Evolutionary conservation across 2,329 filamentous ascomycete species (phyloP).

Genomic region (Diaporthe vaccinii): DNA sequence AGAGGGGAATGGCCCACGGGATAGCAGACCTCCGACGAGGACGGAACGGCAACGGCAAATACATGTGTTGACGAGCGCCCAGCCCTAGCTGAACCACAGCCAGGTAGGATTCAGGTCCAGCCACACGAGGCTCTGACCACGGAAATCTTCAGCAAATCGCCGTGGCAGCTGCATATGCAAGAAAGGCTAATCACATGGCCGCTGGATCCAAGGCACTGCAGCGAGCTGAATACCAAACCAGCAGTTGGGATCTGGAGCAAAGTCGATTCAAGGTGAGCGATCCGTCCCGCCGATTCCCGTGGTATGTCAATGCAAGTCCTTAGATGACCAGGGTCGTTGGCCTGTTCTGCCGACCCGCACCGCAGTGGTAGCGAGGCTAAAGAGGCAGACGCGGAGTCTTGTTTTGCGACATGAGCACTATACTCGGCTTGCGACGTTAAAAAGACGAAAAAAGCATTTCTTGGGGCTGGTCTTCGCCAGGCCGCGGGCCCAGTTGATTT

Average conservation of each 20-base stretch:
- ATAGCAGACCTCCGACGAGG: neutral
- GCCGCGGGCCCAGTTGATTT: neutral
- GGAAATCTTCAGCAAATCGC: constrained; percentile 28
- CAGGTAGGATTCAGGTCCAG: constrained; percentile 8
- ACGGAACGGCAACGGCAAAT: constrained; percentile 11
- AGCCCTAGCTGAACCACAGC: constrained; percentile 15
- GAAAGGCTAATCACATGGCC: constrained; percentile 30
- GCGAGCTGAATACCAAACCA: constrained; percentile 24
- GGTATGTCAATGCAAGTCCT: constrained; percentile 37
- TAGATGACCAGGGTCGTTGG: constrained; percentile 15
- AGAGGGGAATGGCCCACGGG: neutral
- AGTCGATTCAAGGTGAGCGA: constrained; percentile 37
- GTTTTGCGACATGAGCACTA: constrained; percentile 31
- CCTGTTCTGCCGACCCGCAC: constrained; percentile 28
- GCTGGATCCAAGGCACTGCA: constrained; percentile 12
- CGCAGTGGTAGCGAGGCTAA: constrained; percentile 26
- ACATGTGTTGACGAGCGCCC: neutral
- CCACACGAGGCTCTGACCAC: constrained; percentile 34
- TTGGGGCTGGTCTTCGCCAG: neutral
- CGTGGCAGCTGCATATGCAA: constrained; percentile 33
- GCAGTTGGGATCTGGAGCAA: constrained; percentile 22
- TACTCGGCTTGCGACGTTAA: constrained; percentile 26
- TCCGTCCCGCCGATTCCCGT: constrained; percentile 37
- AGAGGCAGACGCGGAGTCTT: constrained; percentile 34
- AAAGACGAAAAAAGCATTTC: constrained; percentile 13